Evolutionary conservation across 306 rosid species (phyloP).

Genomic region (Quercus ilex): DNA sequence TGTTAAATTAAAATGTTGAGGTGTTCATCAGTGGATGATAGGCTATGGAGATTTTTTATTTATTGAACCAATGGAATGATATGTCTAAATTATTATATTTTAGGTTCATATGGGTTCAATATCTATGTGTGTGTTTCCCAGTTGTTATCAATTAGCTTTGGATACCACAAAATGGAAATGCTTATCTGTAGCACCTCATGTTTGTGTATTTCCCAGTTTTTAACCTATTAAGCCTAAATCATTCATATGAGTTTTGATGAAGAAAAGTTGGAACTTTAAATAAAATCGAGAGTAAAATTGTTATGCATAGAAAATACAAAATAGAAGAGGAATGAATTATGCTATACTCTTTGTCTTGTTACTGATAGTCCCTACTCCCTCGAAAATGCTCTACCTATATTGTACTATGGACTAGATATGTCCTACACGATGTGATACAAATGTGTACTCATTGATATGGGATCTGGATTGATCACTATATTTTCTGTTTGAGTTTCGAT

Average conservation of each 20-base stretch:
- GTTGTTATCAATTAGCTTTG: not conserved
- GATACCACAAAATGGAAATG: not conserved
- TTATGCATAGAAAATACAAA: not conserved
- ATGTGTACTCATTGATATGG: too few relatives aligned
- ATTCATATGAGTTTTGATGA: not conserved
- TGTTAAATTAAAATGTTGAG: not conserved
- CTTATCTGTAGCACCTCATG: not conserved
- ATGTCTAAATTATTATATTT: not conserved
- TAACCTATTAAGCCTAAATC: not conserved
- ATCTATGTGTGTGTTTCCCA: not conserved
- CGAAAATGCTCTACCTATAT: too few relatives aligned
- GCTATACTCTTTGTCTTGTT: not conserved
- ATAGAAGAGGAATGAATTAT: not conserved
- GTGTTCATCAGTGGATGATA: not conserved
- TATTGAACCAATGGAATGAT: not conserved
- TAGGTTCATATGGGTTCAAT: not conserved
- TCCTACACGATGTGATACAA: too few relatives aligned
- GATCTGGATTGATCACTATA: too few relatives aligned
- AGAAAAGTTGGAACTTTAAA: not conserved
- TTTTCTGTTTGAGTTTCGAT: too few relatives aligned
- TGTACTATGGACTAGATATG: too few relatives aligned
- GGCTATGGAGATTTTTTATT: not conserved
- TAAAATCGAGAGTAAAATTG: not conserved
- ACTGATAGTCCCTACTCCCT: not conserved
- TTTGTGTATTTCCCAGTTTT: not conserved